Base-by-base conservation (phyloP, 257 asterid species). In the Solanum stenotomum region DNA sequence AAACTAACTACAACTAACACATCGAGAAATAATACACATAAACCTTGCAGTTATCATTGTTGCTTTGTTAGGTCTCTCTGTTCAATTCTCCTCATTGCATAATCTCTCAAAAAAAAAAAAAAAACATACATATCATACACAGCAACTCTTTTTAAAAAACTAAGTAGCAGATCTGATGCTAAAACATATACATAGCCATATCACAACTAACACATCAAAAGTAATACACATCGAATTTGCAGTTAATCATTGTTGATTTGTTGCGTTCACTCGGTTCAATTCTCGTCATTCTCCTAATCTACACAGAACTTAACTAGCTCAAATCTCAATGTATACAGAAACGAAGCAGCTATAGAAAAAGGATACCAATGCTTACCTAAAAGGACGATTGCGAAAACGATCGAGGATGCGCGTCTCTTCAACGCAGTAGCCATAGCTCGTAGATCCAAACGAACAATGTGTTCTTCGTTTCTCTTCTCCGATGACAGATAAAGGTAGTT, bases 341-440 rank as follows among this genome's bases (percentile, higher is more conserved):
- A 23, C 22, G 12, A 70, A 70, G 40, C 77, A 70, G 12, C 38
- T 8, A 16, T 23, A 42, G 6, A 67, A 15, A 74, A 76, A 68
- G 86, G 61, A 37, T 11, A 49, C 1, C 49, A 83, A 87, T 8
- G 87, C 96, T 92, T 61, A 95, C 98, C 97, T 86, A 92, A 84
- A 12, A 95, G 77, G 8, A 95, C 89, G 89, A 94, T 81, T 67
- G 88, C 94, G 78, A 93, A 79, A 16, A 93, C 92, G 86, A 90
- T 71, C 63, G 90, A 89, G 72, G 95, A 93, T 23, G 92, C 88
- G 90, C 93, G 94, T 27, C 91, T 89, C 81, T 22, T 85, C 93
- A 92, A 91, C 91, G 94, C 92, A 90, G 89, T 90, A 79, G 95
- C 96, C 98, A 95, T 94, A 59, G 88, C 90, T 68, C 84, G 85